Conservation (phyloP, 495 filamentous ascomycete genomes). For the Trichoderma asperelloides region DNA sequence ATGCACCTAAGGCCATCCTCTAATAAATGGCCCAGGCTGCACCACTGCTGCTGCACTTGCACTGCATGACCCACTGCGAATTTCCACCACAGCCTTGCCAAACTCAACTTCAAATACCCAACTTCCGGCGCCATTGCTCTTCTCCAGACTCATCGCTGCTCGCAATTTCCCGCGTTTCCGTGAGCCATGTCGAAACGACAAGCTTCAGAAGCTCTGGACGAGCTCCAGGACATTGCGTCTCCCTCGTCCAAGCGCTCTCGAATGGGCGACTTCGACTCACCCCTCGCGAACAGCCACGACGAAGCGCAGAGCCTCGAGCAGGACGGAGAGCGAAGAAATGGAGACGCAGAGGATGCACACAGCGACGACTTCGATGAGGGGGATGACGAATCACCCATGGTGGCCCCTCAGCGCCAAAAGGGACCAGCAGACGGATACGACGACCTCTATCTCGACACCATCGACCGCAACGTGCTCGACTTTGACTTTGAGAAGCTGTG, state of each 20-base stretch:
- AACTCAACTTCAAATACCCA: background rate
- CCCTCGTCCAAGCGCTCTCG: conserved; percentile 71
- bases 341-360: conserved; percentile 28
- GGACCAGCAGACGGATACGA: conserved; percentile 82
- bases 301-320: conserved; percentile 19
- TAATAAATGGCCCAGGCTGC: too few relatives aligned
- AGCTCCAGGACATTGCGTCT: conserved; percentile 47
- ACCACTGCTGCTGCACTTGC: too few relatives aligned
- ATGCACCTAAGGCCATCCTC: too few relatives aligned
- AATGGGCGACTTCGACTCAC: conserved; percentile 43
- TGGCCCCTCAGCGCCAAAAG: conserved; percentile 50
- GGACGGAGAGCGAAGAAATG: conserved; percentile 18
- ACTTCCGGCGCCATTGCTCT: background rate
- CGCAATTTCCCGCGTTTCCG: background rate
- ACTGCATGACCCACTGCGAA: background rate
- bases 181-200: conserved; percentile 61
- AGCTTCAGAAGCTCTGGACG: conserved; percentile 69
- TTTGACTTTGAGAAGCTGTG: conserved; percentile 99
- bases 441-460: conserved; percentile 96
- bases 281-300: conserved; percentile 22
- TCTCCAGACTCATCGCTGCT: background rate
- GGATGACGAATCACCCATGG: conserved; percentile 31
- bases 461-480: conserved; percentile 79
- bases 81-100: background rate
- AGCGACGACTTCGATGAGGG: conserved; percentile 34